Evolutionary conservation across 768 basidiomycete genomes (phyloP).

Genomic region (Lactarius indigo): DNA sequence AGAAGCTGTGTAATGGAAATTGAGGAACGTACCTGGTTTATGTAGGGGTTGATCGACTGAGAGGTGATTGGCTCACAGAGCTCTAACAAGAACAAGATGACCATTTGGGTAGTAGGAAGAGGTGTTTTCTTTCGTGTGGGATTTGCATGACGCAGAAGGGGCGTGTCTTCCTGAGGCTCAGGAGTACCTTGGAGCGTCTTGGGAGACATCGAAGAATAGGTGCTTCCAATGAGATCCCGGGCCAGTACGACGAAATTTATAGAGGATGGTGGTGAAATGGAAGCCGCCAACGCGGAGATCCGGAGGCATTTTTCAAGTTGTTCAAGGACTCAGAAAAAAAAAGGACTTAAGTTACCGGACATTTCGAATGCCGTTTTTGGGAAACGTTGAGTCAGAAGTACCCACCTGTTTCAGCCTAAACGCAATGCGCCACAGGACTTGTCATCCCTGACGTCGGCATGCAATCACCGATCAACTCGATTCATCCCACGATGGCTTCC

Average conservation of each 20-base stretch:
- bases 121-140: slow-evolving; percentile 34
- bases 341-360: too few relatives aligned
- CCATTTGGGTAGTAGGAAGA: slow-evolving; percentile 45
- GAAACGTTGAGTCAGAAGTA: too few relatives aligned
- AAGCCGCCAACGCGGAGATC: neutral
- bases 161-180: slow-evolving; percentile 7
- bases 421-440: too few relatives aligned
- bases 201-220: neutral
- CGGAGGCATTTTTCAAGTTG: too few relatives aligned
- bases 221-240: neutral
- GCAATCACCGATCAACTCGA: too few relatives aligned
- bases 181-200: neutral
- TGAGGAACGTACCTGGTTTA: slow-evolving; percentile 39
- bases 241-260: neutral
- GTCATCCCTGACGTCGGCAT: too few relatives aligned
- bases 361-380: too few relatives aligned
- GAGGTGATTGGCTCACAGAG: slow-evolving; percentile 48
- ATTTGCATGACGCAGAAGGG: neutral
- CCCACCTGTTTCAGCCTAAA: too few relatives aligned
- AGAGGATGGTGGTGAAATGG: neutral
- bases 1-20: neutral
- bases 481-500: too few relatives aligned
- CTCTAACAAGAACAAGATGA: slow-evolving; percentile 41
- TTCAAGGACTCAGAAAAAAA: too few relatives aligned
- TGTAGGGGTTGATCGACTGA: slow-evolving; percentile 47